These are phyloP conservation scores for Trichoderma erinaceum DNA, from an alignment of 495 filamentous ascomycete species.

Conservation along the genomic window DNA sequence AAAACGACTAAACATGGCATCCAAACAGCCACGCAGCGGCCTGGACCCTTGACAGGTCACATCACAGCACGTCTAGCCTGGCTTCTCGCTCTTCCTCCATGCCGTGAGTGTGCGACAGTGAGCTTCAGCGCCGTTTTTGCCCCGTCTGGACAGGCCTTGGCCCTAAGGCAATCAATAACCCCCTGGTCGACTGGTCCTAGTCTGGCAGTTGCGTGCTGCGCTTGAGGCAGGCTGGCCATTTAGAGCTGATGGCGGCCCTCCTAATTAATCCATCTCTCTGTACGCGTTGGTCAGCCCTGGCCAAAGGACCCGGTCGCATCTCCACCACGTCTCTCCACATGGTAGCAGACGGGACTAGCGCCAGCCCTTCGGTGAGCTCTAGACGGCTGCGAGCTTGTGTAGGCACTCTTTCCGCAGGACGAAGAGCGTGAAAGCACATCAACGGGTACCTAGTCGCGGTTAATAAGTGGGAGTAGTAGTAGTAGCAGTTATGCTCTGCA, in stretches of 20 bases:
- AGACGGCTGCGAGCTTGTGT: neutral
- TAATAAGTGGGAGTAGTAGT: too few species aligned
- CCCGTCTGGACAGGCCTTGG: neutral
- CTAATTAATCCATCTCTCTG: neutral
- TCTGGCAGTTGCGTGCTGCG: conserved; percentile 13
- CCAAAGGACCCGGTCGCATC: neutral
- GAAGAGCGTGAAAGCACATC: neutral
- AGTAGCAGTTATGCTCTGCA: too few species aligned
- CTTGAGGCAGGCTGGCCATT: neutral
- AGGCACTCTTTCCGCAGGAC: neutral
- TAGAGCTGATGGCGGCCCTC: conserved; percentile 6
- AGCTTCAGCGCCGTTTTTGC: conserved; percentile 1
- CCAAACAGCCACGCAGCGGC: neutral
- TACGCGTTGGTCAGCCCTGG: neutral
- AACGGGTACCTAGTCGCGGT: too few species aligned
- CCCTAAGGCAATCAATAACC: neutral
- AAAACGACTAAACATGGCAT: neutral
- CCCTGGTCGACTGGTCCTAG: neutral
- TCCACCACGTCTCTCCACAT: neutral
- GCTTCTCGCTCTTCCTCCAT: neutral
- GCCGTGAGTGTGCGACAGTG: neutral
- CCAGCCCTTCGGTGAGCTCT: neutral
- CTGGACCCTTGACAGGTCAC: conserved; percentile 10
- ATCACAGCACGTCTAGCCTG: conserved; percentile 4
- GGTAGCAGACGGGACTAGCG: neutral